A percentile compares a stretch with the other conserved stretches of the same genome.
Conservation (phyloP, 2,329 filamentous ascomycete species). For the Pseudocercospora ulei region DNA sequence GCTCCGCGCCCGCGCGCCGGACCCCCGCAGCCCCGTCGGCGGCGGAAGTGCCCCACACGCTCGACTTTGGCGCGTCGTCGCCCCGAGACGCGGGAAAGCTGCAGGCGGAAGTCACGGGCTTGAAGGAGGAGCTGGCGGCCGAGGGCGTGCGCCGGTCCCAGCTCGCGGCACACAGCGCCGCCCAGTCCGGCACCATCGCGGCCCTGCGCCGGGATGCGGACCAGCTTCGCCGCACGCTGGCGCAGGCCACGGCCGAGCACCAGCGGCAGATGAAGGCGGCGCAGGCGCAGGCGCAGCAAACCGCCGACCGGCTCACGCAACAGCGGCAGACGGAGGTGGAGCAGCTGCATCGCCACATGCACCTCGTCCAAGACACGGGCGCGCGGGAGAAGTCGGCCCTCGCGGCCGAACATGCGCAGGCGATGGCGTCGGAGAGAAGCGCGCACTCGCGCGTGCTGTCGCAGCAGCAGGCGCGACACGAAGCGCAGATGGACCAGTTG, state of each 20-base stretch:
- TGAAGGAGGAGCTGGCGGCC: background rate
- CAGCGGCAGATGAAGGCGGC: background rate
- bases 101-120: background rate
- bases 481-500: conserved; percentile 6
- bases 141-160: no score
- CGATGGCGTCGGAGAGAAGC: background rate
- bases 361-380: no score
- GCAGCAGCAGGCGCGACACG: background rate
- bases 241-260: background rate
- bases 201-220: background rate
- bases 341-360: background rate
- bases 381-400: no score
- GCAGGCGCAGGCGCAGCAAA: no score
- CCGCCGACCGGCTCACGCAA: background rate
- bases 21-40: background rate
- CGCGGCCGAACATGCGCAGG: no score
- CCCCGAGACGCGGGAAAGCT: background rate
- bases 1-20: no score
- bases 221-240: background rate
- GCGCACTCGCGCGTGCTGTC: background rate
- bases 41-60: background rate
- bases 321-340: background rate
- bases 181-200: background rate
- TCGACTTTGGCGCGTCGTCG: conserved; percentile 1
- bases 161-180: no score